These are phyloP conservation scores for Penicillium waksmanii DNA, from an alignment of 495 filamentous ascomycete genomes.

Conservation along the genomic window DNA sequence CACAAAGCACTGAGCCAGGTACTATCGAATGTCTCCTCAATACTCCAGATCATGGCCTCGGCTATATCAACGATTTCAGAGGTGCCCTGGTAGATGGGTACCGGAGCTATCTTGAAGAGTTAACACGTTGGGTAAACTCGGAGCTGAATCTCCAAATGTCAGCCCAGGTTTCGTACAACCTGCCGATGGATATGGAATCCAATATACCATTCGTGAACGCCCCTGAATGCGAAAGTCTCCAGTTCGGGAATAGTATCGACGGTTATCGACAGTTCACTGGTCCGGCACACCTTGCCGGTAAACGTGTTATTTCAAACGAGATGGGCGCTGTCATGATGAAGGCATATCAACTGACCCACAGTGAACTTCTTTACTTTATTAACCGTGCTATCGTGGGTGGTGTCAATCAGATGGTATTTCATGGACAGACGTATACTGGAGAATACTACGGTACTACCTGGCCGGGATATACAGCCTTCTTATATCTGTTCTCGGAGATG, in stretches of 20 bases:
- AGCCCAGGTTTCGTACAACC: slow-evolving; percentile 51
- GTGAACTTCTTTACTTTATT: slow-evolving; percentile 31
- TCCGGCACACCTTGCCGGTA: slow-evolving; percentile 41
- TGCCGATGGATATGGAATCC: slow-evolving; percentile 50
- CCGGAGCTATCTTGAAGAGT: slow-evolving; percentile 34
- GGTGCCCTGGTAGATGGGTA: slow-evolving; percentile 37
- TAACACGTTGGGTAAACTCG: slow-evolving; percentile 37
- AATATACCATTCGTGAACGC: slow-evolving; percentile 45
- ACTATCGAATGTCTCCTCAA: slow-evolving; percentile 26
- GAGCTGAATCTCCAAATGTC: slow-evolving; percentile 44
- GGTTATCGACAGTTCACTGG: slow-evolving; percentile 51
- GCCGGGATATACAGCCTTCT: slow-evolving; percentile 52
- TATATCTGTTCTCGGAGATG: slow-evolving; percentile 47
- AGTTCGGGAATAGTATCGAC: slow-evolving; percentile 42
- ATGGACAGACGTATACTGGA: slow-evolving; percentile 48
- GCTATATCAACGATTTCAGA: slow-evolving; percentile 39
- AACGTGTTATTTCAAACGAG: slow-evolving; percentile 47
- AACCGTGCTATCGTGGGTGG: slow-evolving; percentile 42
- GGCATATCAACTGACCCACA: slow-evolving; percentile 34
- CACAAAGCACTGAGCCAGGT: slow-evolving; percentile 25
- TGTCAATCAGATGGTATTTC: slow-evolving; percentile 50
- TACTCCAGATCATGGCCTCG: slow-evolving; percentile 27
- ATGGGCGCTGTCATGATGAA: slow-evolving; percentile 34
- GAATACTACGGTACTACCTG: slow-evolving; percentile 48
- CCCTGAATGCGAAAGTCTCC: slow-evolving; percentile 46